Evolutionary conservation across 495 filamentous ascomycete genomes (phyloP), one percentile per base, ranked within the genome.

Genomic region (Daldinia bambusicola): DNA sequence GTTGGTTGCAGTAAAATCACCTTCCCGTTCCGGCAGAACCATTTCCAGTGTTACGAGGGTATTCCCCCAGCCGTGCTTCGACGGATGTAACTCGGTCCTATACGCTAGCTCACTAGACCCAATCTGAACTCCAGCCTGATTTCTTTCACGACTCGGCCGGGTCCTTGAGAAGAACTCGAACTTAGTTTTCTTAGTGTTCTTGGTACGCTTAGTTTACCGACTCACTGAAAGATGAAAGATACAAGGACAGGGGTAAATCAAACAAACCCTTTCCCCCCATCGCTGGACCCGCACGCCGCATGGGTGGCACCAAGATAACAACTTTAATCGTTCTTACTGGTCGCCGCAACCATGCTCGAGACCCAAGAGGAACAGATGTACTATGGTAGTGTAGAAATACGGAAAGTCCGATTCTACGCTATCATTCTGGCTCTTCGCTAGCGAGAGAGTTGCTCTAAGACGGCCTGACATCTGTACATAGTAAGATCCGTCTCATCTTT

Each of bases 41-140:
- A n/a, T 22, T 45, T 7, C 43, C 52, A 37, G 14, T 13, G 37
- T 26, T 41, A 56, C 20, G 63, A 34, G 51, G 32, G 36, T n/a
- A 7, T 18, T 26, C 41, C 65, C 70, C 66, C 56, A 66, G 62
- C 70, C 61, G 62, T 73, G 61, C 66, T 59, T 57, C 59, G 31
- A 66, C 70, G 70, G 70, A 55, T 65, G 66, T 69, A 73, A 61
- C 70, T 73, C 70, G 70, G 70, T 61, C 51, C 20, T 51, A 66
- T 73, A 41, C 30, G 36, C 52, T 55, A 66, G 57, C 22, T 56
- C 14, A 56, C 41, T 48, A 30, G n/a, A 34, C 14, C 37, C 41
- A 31, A 36, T 55, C 30, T 40, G 66, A 52, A 18, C 16, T 37
- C 26, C 41, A 31, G 31, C 36, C 30, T 40, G 66, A 40, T 31